Evolutionary conservation across 2,329 filamentous ascomycete species (phyloP), one percentile per base, ranked within the genome.

Genomic region (Fusarium tupiense): DNA sequence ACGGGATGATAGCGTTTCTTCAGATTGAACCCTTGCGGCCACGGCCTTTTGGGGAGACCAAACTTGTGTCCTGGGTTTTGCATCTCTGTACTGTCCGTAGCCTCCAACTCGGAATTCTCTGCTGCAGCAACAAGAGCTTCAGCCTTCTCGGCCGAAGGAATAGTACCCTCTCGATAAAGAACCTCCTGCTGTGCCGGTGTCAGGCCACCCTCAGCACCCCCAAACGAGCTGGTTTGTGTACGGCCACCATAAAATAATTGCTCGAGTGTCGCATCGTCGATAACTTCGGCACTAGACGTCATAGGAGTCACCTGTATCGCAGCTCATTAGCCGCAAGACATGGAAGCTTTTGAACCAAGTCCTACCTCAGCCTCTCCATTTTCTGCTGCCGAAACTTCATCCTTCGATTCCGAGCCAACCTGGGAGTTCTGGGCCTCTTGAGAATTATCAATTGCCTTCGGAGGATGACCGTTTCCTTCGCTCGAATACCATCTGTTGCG

Each of bases 1-100:
- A 98, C 88, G 4, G 94, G 91, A 80, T 98, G 93, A 81, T 98
- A 97, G 79, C 96, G 91, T 81, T 94, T 87, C 83, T 95, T 93
- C 77, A 96, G 85, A 83, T 84, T 94, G 88, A 80, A 86, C 37
- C 85, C 79, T 61, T 88, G 87, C 16, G 92, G 89, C 60, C 95
- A 86, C 12, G 92, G 91, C 64, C 91, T 84, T 41, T 87, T 85
- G 3, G 95, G 95, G 72, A 94, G 85, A 8, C 90, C 90, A 79
- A 94, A 98, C 80, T 96, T 97, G 81, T 94, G 87, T n/a, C 93
- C 93, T 20, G 86, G 81, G 6, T 83, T 82, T 41, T 81, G 75
- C 33, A 79, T 44, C 33, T 76, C 69, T 29, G 66, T 69, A 7
- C 62, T 68, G 19, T 74, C 71, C 16, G 71, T 60, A 4, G 61